Base-by-base conservation (phyloP, 352 stramenopile species). In the Globisporangium splendens region DNA sequence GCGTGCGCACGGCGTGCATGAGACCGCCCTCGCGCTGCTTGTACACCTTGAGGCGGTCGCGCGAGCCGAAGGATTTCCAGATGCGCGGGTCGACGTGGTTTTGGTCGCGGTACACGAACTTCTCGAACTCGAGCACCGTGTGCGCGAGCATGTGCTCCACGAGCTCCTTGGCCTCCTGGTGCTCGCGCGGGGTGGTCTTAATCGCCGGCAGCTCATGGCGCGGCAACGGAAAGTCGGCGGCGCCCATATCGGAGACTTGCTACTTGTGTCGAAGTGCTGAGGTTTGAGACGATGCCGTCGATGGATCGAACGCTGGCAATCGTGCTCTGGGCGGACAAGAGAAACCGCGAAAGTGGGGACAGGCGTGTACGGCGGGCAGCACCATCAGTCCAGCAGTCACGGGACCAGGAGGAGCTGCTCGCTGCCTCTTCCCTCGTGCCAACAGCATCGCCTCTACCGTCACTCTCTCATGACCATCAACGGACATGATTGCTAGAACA, bases 11-110 rank as follows among this genome's bases (percentile, higher is more conserved):
- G 1, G 68, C 60, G 58, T 62, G 72, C 31, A 60, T 77, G 12
- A 52, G 43, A 3, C 69, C 71, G 0, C 46, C 51, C 17, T 69
- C 66, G 5, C 73, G 70, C 58, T 86, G 71, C 49, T 65, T 75
- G 63, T 71, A 86, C 8, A 88, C 59, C 56, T 77, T 71, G 41
- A 88, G 63, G 20, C 71, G 69, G 46, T 83, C 73, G 17, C 75
- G 70, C n/a, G 67, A 65, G 5, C 63, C 64, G 31, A 75, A 56
- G 10, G 55, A 31, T 52, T 84, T 86, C 78, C 78, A 88, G 0
- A 66, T 55, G 0, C 54, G 63, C 18, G 33, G 44, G 63, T 88
- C 73, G 35, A 84, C 71, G 13, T 73, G 44, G 22, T 69, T 66
- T 2, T 70, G 59, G 3, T 61, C 59, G 15, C 70, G 63, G 44